A percentile compares a stretch with the other conserved stretches of the same genome.
Evolutionary conservation across 2,329 filamentous ascomycete species (phyloP).

Genomic region (Didymella glomerata): DNA sequence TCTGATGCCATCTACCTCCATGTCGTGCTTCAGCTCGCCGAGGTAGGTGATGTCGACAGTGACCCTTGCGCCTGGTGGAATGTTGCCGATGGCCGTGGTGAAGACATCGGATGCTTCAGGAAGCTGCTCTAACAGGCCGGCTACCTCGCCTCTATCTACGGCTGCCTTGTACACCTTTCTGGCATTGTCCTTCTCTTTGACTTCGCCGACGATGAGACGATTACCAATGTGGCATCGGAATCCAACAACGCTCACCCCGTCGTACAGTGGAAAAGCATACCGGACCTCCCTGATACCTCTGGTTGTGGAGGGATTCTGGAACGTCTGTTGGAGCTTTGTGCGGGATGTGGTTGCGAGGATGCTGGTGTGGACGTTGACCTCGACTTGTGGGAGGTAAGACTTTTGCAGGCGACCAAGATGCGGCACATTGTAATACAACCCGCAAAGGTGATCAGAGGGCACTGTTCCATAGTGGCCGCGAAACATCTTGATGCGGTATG

Average conservation of each 20-base stretch:
- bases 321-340: conserved; percentile 66
- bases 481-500: neutral
- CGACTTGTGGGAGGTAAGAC: conserved; percentile 65
- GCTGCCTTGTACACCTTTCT: conserved; percentile 68
- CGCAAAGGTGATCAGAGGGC: conserved; percentile 32
- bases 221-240: conserved; percentile 71
- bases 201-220: conserved; percentile 68
- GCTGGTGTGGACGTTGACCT: conserved; percentile 66
- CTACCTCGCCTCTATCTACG: conserved; percentile 65
- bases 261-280: conserved; percentile 76
- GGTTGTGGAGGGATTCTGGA: conserved; percentile 63
- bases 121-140: conserved; percentile 71
- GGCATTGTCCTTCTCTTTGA: conserved; percentile 72
- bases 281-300: conserved; percentile 62
- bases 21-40: conserved; percentile 76
- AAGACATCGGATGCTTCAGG: conserved; percentile 71
- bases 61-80: conserved; percentile 66
- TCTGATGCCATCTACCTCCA: conserved; percentile 70
- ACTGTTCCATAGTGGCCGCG: neutral
- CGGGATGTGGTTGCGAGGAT: conserved; percentile 65
- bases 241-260: conserved; percentile 73
- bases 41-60: conserved; percentile 71
- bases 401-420: conserved; percentile 20
- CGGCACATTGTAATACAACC: conserved; percentile 41
- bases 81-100: conserved; percentile 72